phyloP scores from a whole-genome alignment of 306 rosid genomes.

The Rubus idaeus region DNA sequence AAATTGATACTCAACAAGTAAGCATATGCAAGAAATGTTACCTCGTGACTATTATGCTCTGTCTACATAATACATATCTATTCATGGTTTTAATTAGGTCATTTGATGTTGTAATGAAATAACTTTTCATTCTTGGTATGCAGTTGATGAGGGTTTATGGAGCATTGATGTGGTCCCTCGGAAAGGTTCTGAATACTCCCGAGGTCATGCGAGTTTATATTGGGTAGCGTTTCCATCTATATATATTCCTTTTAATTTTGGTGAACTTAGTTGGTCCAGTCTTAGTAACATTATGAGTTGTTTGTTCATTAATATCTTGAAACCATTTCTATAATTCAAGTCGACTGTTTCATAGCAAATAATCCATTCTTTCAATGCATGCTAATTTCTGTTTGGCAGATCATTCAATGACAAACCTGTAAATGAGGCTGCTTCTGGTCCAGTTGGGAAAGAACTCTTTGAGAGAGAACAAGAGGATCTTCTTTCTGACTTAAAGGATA shows the following conservation, averaged over 20 bases:
- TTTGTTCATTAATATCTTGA: neutral
- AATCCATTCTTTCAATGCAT: neutral
- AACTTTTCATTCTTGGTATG: conserved; percentile 10
- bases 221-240: conserved; percentile 56
- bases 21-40: conserved; percentile 10
- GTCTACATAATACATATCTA: no score
- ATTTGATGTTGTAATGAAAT: neutral
- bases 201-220: conserved; percentile 92
- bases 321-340: neutral
- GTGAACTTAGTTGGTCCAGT: neutral
- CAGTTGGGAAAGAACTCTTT: conserved; percentile 83
- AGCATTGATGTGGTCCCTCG: conserved; percentile 99
- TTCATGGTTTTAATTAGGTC: neutral
- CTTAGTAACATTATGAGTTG: neutral
- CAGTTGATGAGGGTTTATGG: conserved; percentile 98
- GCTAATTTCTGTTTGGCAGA: conserved; percentile 38
- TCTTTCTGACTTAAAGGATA: conserved; percentile 83
- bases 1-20: conserved; percentile 96
- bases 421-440: conserved; percentile 50
- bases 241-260: neutral
- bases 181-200: conserved; percentile 88
- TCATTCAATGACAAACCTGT: conserved; percentile 87
- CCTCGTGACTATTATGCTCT: neutral
- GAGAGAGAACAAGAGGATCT: conserved; percentile 90
- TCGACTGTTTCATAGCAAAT: neutral